phyloP scores from a whole-genome alignment of 164 flowering plant genomes.

The Paratinospora sagittata region DNA sequence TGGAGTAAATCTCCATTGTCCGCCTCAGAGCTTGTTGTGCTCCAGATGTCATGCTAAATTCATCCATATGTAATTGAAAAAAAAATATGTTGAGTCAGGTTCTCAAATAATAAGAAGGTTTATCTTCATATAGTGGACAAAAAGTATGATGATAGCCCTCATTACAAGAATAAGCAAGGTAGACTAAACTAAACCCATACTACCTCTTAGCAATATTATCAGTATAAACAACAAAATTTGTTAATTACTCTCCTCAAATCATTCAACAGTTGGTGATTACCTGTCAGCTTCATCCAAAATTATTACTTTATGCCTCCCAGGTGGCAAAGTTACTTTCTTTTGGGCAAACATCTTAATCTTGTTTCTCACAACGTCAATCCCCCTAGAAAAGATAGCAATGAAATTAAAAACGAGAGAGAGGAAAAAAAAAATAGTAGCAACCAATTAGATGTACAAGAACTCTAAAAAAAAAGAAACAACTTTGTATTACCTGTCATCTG shows the following conservation, averaged over 20 bases:
- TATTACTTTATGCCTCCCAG: slow-evolving; percentile 80
- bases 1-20: slow-evolving; percentile 97
- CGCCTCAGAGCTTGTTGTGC: slow-evolving; percentile 98
- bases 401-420: neutral
- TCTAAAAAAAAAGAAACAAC: neutral
- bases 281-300: slow-evolving; percentile 98
- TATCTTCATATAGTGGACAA: too few relatives aligned
- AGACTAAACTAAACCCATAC: neutral
- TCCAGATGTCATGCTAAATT: slow-evolving; percentile 91
- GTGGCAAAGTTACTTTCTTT: slow-evolving; percentile 90
- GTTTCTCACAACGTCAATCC: slow-evolving; percentile 98
- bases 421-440: neutral
- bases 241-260: neutral
- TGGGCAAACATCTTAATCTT: slow-evolving; percentile 99
- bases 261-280: slow-evolving; percentile 23
- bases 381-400: slow-evolving; percentile 32
- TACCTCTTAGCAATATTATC: neutral
- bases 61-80: slow-evolving; percentile 6
- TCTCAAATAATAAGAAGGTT: neutral
- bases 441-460: neutral
- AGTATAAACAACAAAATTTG: neutral
- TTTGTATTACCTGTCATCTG: slow-evolving; percentile 72
- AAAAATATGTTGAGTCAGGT: neutral
- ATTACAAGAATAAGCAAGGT: neutral
- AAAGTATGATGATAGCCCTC: neutral